Evolutionary conservation across 2,329 filamentous ascomycete genomes (phyloP).

Genomic region (Drechmeria coniospora): DNA sequence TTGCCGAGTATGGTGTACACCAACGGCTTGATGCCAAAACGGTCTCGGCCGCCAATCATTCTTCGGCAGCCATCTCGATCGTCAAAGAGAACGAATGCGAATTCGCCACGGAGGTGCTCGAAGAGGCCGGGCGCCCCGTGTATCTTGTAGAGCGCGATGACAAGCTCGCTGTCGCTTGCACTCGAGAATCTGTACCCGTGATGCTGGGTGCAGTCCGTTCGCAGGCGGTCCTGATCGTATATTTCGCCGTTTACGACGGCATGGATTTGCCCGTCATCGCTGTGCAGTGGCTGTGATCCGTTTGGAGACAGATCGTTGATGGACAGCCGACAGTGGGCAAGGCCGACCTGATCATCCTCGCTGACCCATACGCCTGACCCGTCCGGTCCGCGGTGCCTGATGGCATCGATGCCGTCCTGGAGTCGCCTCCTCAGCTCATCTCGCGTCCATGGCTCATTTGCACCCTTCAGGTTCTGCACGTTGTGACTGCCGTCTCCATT

Average conservation of each 20-base stretch:
- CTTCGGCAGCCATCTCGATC: conserved; percentile 15
- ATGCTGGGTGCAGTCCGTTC: conserved; percentile 16
- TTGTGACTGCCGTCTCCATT: too few relatives aligned
- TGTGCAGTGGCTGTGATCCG: conserved; percentile 32
- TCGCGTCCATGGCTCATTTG: too few relatives aligned
- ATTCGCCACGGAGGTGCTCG: conserved; percentile 35
- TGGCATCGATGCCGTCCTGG: conserved; percentile 9
- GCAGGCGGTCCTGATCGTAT: conserved; percentile 35
- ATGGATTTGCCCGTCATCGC: conserved; percentile 27
- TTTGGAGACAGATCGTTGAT: conserved; percentile 34
- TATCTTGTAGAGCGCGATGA: conserved; percentile 34
- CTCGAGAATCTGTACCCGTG: conserved; percentile 28
- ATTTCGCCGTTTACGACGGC: conserved; percentile 45
- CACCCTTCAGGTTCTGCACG: too few relatives aligned
- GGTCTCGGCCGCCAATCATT: conserved; percentile 34
- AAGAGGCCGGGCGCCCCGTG: conserved; percentile 23
- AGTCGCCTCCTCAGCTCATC: too few relatives aligned
- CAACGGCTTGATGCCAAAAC: conserved; percentile 42
- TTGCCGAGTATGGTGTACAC: conserved; percentile 29
- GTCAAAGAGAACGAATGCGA: conserved; percentile 36
- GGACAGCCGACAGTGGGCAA: conserved; percentile 34
- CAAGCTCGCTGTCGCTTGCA: conserved; percentile 33
- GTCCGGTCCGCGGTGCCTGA: conserved; percentile 17
- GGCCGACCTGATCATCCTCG: conserved; percentile 9
- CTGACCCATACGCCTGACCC: conserved; percentile 14